Conservation (phyloP, 805 yeast genomes). For the Yarrowia porcina region DNA sequence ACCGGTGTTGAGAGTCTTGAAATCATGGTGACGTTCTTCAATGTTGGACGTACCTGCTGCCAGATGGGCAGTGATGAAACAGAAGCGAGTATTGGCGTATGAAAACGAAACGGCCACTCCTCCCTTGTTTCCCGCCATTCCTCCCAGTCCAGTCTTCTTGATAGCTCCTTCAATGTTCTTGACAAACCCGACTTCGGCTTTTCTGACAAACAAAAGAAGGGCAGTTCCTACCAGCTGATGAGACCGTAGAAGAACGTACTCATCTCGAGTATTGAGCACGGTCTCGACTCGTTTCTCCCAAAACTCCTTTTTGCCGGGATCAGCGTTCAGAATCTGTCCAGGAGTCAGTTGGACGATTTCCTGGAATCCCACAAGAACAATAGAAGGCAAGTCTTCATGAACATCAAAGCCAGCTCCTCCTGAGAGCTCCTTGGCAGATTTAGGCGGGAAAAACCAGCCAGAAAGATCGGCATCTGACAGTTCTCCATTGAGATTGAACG, state of each 20-base stretch:
- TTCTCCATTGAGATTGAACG: slow-evolving; percentile 83
- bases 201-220: slow-evolving; percentile 64
- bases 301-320: slow-evolving; percentile 65
- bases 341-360: slow-evolving; percentile 93
- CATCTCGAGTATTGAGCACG: slow-evolving; percentile 57
- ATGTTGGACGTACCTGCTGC: slow-evolving; percentile 87
- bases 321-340: slow-evolving; percentile 82
- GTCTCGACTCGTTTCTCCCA: slow-evolving; percentile 72
- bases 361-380: slow-evolving; percentile 88
- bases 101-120: slow-evolving; percentile 90
- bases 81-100: slow-evolving; percentile 74
- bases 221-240: slow-evolving; percentile 92
- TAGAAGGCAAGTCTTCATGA: slow-evolving; percentile 50
- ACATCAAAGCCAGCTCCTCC: slow-evolving; percentile 26
- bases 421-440: slow-evolving; percentile 28
- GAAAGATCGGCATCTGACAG: slow-evolving; percentile 55
- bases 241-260: slow-evolving; percentile 67
- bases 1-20: slow-evolving; percentile 68
- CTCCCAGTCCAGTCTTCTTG: slow-evolving; percentile 93
- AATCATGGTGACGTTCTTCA: slow-evolving; percentile 84
- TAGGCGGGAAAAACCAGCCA: slow-evolving; percentile 75
- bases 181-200: slow-evolving; percentile 54
- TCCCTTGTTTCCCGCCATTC: slow-evolving; percentile 96
- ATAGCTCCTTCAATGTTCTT: slow-evolving; percentile 91
- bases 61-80: slow-evolving; percentile 84